Base-by-base conservation (phyloP, 2,329 filamentous ascomycete genomes). In the Epichloe sibirici region DNA sequence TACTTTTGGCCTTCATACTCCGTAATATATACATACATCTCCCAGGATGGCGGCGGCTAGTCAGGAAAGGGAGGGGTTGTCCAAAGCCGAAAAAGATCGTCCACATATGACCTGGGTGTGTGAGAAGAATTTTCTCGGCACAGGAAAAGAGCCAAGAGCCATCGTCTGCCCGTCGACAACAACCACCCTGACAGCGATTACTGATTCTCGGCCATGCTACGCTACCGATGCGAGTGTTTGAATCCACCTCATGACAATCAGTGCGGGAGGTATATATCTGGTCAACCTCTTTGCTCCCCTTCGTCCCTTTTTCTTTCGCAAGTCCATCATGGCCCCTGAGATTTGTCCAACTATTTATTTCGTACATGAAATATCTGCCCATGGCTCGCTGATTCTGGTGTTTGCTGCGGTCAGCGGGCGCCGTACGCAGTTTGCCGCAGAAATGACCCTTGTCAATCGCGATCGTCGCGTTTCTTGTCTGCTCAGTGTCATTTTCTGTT, bases 51-150 rank as follows among this genome's bases (percentile, higher is more conserved):
- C 17, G 34, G 28, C 17, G 46, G 25, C 31, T 13, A 12, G 45
- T 31, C 13, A 37, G 17, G 34, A 45, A 28, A 21, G 42, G 31
- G 49, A 23, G n/a, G 17, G 49, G 15, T 45, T 50, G 48, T 49
- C 45, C 44, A 45, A 39, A 3, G 49, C n/a, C 35, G 21, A 15
- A 25, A 21, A 46, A 9, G 40, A 45, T 49, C 42, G 46, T 25
- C 42, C 45, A 39, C 23, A 11, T 40, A 39, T 28, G 40, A 23
- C 42, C 51, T 13, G 25, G 2, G 12, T 39, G 11, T 39, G 17
- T 21, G 21, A 28, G 23, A 45, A 34, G 13, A 39, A 34, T 49
- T 38, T 53, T 44, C 46, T 49, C 51, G 23, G 46, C 51, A 53
- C 35, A 40, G 38, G n/a, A 15, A 31, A 21, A 46, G 28, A 46